phyloP scores from a whole-genome alignment of 2,329 filamentous ascomycete genomes.

The Colletotrichum sp. region DNA sequence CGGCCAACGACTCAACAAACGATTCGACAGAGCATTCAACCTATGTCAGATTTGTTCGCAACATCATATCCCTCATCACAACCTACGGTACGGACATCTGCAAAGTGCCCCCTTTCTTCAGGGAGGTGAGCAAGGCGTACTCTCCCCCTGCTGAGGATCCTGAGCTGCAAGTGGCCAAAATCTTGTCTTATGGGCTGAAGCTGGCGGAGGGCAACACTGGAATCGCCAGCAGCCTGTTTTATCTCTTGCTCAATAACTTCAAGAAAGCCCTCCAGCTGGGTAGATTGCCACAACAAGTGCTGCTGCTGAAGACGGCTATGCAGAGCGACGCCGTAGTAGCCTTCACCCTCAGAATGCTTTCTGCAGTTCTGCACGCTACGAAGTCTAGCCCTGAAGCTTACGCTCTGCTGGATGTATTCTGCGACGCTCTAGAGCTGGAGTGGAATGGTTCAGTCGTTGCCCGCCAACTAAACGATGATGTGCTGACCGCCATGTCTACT shows the following conservation, averaged over 20 bases:
- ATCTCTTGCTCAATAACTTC: constrained; percentile 62
- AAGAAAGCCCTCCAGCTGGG: constrained; percentile 57
- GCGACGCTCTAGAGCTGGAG: constrained; percentile 42
- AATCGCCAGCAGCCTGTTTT: constrained; percentile 56
- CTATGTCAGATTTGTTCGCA: constrained; percentile 57
- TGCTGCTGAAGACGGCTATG: constrained; percentile 54
- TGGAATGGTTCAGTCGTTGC: constrained; percentile 39
- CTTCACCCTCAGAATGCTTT: constrained; percentile 61
- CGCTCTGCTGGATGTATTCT: constrained; percentile 56
- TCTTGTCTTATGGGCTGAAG: constrained; percentile 60
- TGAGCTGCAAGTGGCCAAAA: constrained; percentile 58
- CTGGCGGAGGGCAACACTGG: constrained; percentile 56
- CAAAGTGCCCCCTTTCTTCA: constrained; percentile 59
- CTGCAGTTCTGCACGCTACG: constrained; percentile 51
- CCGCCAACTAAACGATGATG: constrained; percentile 38
- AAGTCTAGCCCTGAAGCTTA: constrained; percentile 41
- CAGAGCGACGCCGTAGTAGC: constrained; percentile 44
- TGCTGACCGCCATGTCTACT: constrained; percentile 32
- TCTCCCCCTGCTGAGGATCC: constrained; percentile 61
- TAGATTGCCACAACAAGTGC: constrained; percentile 50
- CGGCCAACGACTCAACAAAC: constrained; percentile 32
- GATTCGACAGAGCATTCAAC: constrained; percentile 42
- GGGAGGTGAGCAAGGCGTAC: constrained; percentile 60
- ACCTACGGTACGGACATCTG: constrained; percentile 60
- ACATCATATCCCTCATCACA: constrained; percentile 58